These are phyloP conservation scores for Pyricularia sp. DNA, from an alignment of 2,329 filamentous ascomycete genomes.

Conservation along the genomic window DNA sequence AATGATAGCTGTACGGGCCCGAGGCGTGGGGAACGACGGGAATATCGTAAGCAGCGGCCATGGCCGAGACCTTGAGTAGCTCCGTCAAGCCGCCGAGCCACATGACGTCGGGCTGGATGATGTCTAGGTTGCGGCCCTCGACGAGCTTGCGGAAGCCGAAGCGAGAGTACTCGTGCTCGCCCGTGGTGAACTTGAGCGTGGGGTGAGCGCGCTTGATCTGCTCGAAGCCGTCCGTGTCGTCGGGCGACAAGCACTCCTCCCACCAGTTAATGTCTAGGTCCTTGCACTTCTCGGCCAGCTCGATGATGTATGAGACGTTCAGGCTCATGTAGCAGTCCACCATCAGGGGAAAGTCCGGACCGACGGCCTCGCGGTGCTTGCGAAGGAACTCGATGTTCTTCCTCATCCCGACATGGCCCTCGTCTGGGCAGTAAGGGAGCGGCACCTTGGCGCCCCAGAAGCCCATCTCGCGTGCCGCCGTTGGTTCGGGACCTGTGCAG, in stretches of 20 bases:
- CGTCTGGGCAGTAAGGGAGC: slow-evolving; percentile 80
- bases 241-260: slow-evolving; percentile 87
- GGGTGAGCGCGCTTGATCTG: slow-evolving; percentile 88
- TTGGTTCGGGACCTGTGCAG: slow-evolving; percentile 83
- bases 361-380: slow-evolving; percentile 74
- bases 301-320: slow-evolving; percentile 86
- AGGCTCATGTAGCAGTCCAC: slow-evolving; percentile 97
- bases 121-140: slow-evolving; percentile 84
- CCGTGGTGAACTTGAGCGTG: slow-evolving; percentile 86
- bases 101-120: slow-evolving; percentile 95
- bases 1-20: slow-evolving; percentile 92
- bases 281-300: slow-evolving; percentile 74
- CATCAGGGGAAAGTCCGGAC: slow-evolving; percentile 85
- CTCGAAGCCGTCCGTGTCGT: slow-evolving; percentile 85
- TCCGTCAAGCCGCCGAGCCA: slow-evolving; percentile 93
- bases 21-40: slow-evolving; percentile 93
- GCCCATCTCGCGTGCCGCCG: slow-evolving; percentile 72
- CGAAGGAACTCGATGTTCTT: slow-evolving; percentile 88
- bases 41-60: slow-evolving; percentile 88
- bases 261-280: slow-evolving; percentile 92
- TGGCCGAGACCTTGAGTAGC: slow-evolving; percentile 76
- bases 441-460: slow-evolving; percentile 90
- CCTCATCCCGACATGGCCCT: slow-evolving; percentile 69
- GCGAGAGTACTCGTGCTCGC: slow-evolving; percentile 90
- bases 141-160: slow-evolving; percentile 94